Evolutionary conservation across 768 basidiomycete species (phyloP), one percentile per base, ranked within the genome.

Genomic region (Neoboletus magnificus): DNA sequence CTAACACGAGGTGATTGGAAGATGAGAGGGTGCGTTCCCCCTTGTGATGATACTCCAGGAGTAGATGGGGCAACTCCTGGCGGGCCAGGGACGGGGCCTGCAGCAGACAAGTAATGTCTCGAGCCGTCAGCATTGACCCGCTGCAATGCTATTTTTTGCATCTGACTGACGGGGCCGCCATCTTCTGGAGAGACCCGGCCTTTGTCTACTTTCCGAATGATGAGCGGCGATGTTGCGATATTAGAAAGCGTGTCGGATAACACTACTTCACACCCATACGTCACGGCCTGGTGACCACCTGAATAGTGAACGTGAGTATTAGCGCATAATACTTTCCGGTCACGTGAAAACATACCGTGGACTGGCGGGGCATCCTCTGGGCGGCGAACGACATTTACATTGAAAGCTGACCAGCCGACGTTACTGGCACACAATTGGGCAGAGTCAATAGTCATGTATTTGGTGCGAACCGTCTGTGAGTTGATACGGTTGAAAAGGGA

Each of bases 401-500:
- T 92, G 77, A 96, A 95, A 35, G 94, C 93, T 54, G 92, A 92
- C 94, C 93, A 96, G 44, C 88, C 81, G 60, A 90, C 78, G 68
- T 93, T 93, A 71, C 89, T 92, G n/a, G 93, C 91, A 73, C 88
- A 89, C 55, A 93, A 75, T 66, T 86, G 84, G 49, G 82, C 84
- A 62, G 85, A 83, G 62, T 95, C 92, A 69, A 95, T 87, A 52
- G 90, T 91, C 91, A 98, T 93, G 73, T 95, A 98, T 77, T 96
- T 96, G 54, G 94, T 97, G 67, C 94, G 87, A 56, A 96, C 93
- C 37, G 94, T 93, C 74, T 98, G 94, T 15, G 91, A 91, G 73
- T 96, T 94, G 80, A 98, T 93, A 66, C 94, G 88, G 71, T 94
- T 93, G 81, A 94, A 96, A 45, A 98, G 82, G 50, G 92, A 91